Percentiles rank a stretch among this genome's conserved stretches.
Evolutionary conservation across 2,329 filamentous ascomycete species (phyloP).

Genomic region (Fusarium palustre): DNA sequence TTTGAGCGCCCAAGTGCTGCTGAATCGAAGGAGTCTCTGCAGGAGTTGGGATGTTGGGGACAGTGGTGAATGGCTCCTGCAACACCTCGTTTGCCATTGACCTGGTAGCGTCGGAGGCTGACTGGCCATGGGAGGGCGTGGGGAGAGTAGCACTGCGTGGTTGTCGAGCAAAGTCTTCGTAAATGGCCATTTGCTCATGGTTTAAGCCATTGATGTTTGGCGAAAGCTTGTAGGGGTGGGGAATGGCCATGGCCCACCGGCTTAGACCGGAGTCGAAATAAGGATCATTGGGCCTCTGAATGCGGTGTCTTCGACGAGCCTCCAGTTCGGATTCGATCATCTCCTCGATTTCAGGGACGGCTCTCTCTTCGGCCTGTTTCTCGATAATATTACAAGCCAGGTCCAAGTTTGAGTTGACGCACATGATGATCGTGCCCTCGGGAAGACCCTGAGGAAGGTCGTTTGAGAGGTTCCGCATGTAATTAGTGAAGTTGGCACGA

Average conservation of each 20-base stretch:
- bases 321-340: constrained; percentile 87
- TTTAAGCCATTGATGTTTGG: constrained; percentile 79
- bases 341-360: constrained; percentile 93
- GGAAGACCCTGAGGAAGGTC: constrained; percentile 85
- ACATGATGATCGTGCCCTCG: constrained; percentile 97
- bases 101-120: constrained; percentile 70
- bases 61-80: constrained; percentile 69
- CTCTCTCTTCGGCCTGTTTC: constrained; percentile 93
- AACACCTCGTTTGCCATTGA: constrained; percentile 73
- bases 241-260: constrained; percentile 93
- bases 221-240: constrained; percentile 89
- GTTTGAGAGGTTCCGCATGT: constrained; percentile 79
- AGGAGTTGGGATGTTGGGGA: constrained; percentile 69
- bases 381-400: constrained; percentile 94
- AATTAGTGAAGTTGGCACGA: constrained; percentile 96
- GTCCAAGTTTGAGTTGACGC: constrained; percentile 97
- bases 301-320: constrained; percentile 78
- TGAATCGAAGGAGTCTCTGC: constrained; percentile 69
- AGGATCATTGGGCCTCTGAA: constrained; percentile 81
- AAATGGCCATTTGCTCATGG: constrained; percentile 92
- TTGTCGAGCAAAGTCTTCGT: constrained; percentile 94
- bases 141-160: constrained; percentile 72
- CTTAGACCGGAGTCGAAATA: constrained; percentile 86
- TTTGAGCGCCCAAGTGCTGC: constrained; percentile 62
- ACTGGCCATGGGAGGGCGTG: constrained; percentile 66